Conservation (phyloP, 805 yeast genomes). For the Wickerhamomyces queroliae region DNA sequence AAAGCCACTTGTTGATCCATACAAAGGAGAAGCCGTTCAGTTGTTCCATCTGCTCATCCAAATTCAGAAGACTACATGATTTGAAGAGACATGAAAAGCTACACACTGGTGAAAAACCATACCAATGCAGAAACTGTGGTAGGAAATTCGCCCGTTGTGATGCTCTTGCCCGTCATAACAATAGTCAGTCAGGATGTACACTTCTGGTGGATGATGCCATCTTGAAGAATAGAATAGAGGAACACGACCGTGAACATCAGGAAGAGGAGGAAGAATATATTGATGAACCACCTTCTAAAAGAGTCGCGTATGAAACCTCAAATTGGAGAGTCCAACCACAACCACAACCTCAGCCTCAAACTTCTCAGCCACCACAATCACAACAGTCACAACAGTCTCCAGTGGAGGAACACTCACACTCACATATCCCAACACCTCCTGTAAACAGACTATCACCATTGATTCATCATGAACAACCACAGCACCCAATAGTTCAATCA, state of each 20-base stretch:
- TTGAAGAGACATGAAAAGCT: conserved; percentile 68
- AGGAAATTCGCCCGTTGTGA: conserved; percentile 70
- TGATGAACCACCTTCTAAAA: not conserved
- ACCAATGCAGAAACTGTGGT: conserved; percentile 52
- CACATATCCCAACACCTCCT: conserved; percentile 5
- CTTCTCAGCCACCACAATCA: not conserved
- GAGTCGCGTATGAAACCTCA: not conserved
- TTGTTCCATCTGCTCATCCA: conserved; percentile 55
- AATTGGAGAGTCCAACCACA: not conserved
- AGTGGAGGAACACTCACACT: not conserved
- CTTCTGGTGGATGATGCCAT: conserved; percentile 13
- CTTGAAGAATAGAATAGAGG: not conserved
- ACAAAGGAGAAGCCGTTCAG: conserved; percentile 56
- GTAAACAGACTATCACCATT: conserved; percentile 6
- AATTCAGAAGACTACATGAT: conserved; percentile 71
- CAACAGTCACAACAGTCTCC: conserved; percentile 1
- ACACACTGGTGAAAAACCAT: conserved; percentile 75
- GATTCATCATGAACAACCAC: conserved; percentile 1
- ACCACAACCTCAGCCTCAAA: not conserved
- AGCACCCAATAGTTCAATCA: not conserved
- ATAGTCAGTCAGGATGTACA: conserved; percentile 30
- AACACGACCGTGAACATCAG: too few species aligned
- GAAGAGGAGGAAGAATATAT: not conserved
- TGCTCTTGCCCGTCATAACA: conserved; percentile 65
- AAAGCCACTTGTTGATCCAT: conserved; percentile 66